Evolutionary conservation across 305 asterid genomes (phyloP).

Genomic region (Fraxinus paxiana): DNA sequence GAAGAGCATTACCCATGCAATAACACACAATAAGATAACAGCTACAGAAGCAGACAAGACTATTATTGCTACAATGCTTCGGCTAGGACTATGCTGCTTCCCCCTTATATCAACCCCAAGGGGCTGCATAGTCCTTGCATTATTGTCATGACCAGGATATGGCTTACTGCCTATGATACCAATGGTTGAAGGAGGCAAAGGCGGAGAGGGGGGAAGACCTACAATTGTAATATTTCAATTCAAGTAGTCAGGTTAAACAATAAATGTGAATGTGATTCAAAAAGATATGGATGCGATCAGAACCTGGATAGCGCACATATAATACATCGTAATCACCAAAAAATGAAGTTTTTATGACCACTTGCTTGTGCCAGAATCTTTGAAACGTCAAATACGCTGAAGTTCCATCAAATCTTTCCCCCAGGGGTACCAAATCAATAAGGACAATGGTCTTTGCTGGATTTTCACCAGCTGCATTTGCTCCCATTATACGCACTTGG

Average conservation of each 20-base stretch:
- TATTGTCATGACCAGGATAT: slow-evolving; percentile 55
- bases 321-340: slow-evolving; percentile 84
- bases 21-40: slow-evolving; percentile 47
- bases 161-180: slow-evolving; percentile 55
- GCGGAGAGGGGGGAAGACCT: slow-evolving; percentile 96
- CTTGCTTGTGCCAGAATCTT: slow-evolving; percentile 80
- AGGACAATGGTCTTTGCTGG: slow-evolving; percentile 79
- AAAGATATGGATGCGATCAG: slow-evolving; percentile 12
- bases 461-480: slow-evolving; percentile 74
- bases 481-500: slow-evolving; percentile 97
- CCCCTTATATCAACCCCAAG: slow-evolving; percentile 73
- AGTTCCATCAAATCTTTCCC: slow-evolving; percentile 54
- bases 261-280: not conserved
- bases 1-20: slow-evolving; percentile 60
- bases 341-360: slow-evolving; percentile 48
- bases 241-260: slow-evolving; percentile 20
- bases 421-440: slow-evolving; percentile 74
- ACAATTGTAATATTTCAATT: slow-evolving; percentile 17
- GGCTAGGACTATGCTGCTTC: slow-evolving; percentile 47
- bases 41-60: slow-evolving; percentile 61
- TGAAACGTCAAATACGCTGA: slow-evolving; percentile 57
- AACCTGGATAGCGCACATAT: slow-evolving; percentile 90
- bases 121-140: slow-evolving; percentile 61
- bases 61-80: slow-evolving; percentile 57
- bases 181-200: slow-evolving; percentile 61